Conservation (phyloP, 1,284 basidiomycete species). For the Irpex lacteus region DNA sequence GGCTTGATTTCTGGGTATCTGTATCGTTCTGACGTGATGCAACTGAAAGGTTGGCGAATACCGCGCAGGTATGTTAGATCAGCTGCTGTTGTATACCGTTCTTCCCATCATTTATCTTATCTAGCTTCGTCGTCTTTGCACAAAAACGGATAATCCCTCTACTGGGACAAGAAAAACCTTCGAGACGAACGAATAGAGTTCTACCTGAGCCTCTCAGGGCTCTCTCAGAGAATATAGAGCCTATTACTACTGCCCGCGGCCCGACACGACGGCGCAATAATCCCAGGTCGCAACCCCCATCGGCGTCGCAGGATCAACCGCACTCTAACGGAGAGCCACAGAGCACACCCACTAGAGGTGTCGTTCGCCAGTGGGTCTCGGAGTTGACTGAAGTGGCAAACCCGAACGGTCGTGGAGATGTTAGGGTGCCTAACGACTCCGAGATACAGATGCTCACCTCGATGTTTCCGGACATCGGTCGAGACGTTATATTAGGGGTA, state of each 20-base stretch:
- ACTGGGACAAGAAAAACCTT: constrained; percentile 20
- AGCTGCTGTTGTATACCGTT: not conserved
- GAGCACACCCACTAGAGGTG: constrained; percentile 22
- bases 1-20: constrained; percentile 72
- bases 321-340: constrained; percentile 5
- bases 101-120: not conserved
- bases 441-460: constrained; percentile 72
- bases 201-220: constrained; percentile 43
- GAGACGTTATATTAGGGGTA: constrained; percentile 75
- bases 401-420: constrained; percentile 38
- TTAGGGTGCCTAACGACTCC: constrained; percentile 68
- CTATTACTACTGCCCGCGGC: constrained; percentile 51
- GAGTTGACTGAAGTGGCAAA: constrained; percentile 63
- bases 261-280: not conserved
- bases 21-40: constrained; percentile 78
- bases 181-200: constrained; percentile 52
- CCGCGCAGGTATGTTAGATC: constrained; percentile 34
- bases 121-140: constrained; percentile 20
- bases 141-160: constrained; percentile 22
- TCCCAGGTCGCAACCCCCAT: not conserved
- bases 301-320: not conserved
- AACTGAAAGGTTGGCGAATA: constrained; percentile 65
- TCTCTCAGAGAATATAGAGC: constrained; percentile 41
- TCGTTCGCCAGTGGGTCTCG: constrained; percentile 81
- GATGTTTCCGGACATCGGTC: constrained; percentile 81